phyloP scores from a whole-genome alignment of 2,329 filamentous ascomycete species.

The Fusarium dimerum region DNA sequence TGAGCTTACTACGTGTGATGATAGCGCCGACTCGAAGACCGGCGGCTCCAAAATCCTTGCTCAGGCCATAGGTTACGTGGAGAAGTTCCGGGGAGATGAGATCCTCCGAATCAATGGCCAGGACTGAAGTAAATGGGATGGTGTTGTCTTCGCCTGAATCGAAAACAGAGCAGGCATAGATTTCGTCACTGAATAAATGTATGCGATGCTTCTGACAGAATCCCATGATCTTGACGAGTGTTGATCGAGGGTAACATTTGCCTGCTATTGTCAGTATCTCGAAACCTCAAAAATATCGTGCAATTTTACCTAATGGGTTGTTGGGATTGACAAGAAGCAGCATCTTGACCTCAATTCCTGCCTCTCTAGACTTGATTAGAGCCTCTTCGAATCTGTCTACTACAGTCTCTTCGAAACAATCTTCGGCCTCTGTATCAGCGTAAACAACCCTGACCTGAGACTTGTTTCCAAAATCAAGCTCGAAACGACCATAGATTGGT shows the following conservation, averaged over 20 bases:
- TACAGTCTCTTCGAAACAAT: conserved; percentile 45
- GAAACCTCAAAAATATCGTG: not conserved
- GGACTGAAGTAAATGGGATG: conserved; percentile 47
- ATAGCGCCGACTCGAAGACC: conserved; percentile 53
- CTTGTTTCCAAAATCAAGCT: conserved; percentile 48
- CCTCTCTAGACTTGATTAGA: conserved; percentile 33
- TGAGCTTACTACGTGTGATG: conserved; percentile 38
- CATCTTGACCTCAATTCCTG: conserved; percentile 43
- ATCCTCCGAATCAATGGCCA: conserved; percentile 44
- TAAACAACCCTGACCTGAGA: conserved; percentile 46
- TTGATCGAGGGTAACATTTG: conserved; percentile 45
- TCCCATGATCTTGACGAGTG: conserved; percentile 44
- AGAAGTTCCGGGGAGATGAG: conserved; percentile 50
- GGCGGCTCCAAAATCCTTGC: conserved; percentile 54
- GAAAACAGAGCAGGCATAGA: conserved; percentile 56
- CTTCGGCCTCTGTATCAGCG: conserved; percentile 42
- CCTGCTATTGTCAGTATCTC: conserved; percentile 22
- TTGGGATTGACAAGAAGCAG: conserved; percentile 55
- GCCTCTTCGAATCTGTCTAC: conserved; percentile 48
- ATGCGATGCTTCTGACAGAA: conserved; percentile 52
- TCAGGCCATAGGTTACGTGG: conserved; percentile 50
- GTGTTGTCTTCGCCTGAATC: conserved; percentile 32
- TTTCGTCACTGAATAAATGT: conserved; percentile 59
- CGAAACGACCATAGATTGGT: conserved; percentile 51
- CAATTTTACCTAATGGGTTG: conserved; percentile 49